Percentiles rank a stretch among this genome's conserved stretches.
Evolutionary conservation across 2,329 filamentous ascomycete genomes (phyloP).

Genomic region (Ascocoryne sarcoides): DNA sequence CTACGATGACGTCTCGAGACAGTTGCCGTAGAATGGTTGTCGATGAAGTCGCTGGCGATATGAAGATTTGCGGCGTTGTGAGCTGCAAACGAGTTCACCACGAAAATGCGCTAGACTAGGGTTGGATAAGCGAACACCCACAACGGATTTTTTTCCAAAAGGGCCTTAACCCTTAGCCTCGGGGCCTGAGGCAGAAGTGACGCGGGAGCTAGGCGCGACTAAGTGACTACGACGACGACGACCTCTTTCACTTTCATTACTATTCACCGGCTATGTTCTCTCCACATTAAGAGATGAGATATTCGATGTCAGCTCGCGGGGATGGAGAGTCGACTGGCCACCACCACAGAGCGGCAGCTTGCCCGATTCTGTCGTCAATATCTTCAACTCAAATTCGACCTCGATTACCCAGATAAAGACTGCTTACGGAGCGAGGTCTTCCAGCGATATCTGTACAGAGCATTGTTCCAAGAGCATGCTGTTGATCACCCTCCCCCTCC

Average conservation of each 20-base stretch:
- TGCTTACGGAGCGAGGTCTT: conserved; percentile 50
- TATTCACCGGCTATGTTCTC: background rate
- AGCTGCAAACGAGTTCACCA: conserved; percentile 11
- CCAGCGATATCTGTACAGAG: conserved; percentile 57
- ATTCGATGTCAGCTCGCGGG: conserved; percentile 1
- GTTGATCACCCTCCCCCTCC: conserved; percentile 52
- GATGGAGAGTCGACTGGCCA: conserved; percentile 24
- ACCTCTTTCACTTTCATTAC: background rate
- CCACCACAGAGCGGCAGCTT: conserved; percentile 28
- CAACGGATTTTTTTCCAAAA: conserved; percentile 2
- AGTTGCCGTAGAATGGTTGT: conserved; percentile 24
- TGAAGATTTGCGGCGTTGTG: conserved; percentile 8
- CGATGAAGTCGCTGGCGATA: conserved; percentile 24
- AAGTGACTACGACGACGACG: no score
- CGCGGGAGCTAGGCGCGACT: no score
- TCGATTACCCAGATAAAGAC: conserved; percentile 54
- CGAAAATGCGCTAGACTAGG: no score
- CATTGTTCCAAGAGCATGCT: conserved; percentile 54
- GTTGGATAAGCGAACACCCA: no score
- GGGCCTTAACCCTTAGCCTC: conserved; percentile 15
- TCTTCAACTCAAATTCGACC: conserved; percentile 59
- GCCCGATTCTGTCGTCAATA: conserved; percentile 64
- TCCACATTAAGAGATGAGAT: no score
- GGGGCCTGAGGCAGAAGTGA: conserved; percentile 7
- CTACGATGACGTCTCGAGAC: conserved; percentile 23